Conservation (phyloP, 768 basidiomycete genomes). For the Serpula lacrymans region DNA sequence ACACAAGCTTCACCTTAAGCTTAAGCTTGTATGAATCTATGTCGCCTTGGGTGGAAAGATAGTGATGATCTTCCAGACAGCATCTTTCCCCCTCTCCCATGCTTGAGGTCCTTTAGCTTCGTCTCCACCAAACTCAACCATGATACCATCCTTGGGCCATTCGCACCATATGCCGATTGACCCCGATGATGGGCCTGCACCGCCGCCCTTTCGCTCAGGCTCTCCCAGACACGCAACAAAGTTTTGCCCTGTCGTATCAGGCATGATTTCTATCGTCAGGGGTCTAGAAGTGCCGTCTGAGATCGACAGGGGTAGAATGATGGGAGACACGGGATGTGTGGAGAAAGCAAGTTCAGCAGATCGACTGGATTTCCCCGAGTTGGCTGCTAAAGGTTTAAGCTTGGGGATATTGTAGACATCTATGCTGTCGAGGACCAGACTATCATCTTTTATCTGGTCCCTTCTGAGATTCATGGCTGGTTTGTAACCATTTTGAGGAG, state of each 20-base stretch:
- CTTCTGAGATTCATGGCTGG: slow-evolving; percentile 43
- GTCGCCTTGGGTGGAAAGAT: slow-evolving; percentile 41
- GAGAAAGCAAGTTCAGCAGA: slow-evolving; percentile 54
- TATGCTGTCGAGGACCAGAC: slow-evolving; percentile 62
- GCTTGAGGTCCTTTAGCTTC: slow-evolving; percentile 77
- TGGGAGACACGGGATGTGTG: slow-evolving; percentile 53
- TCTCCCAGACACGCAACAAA: slow-evolving; percentile 78
- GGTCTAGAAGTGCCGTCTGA: slow-evolving; percentile 30
- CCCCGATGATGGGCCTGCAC: slow-evolving; percentile 76
- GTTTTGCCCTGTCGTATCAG: slow-evolving; percentile 66
- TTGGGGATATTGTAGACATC: slow-evolving; percentile 75
- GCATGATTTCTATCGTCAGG: slow-evolving; percentile 38
- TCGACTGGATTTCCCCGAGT: slow-evolving; percentile 34
- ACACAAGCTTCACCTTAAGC: too few relatives aligned
- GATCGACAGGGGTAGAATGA: slow-evolving; percentile 39
- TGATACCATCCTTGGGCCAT: slow-evolving; percentile 77
- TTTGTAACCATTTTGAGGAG: slow-evolving; percentile 62
- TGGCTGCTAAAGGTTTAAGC: slow-evolving; percentile 23
- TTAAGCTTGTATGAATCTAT: too few relatives aligned
- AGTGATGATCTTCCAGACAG: slow-evolving; percentile 73
- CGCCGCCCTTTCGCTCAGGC: slow-evolving; percentile 89
- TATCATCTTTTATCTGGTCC: slow-evolving; percentile 46
- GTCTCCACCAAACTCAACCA: slow-evolving; percentile 83
- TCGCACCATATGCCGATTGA: slow-evolving; percentile 94
- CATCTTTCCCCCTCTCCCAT: slow-evolving; percentile 85